Base-by-base conservation (phyloP, 108 stramenopile genomes). In the Stephanodiscus minutulus region DNA sequence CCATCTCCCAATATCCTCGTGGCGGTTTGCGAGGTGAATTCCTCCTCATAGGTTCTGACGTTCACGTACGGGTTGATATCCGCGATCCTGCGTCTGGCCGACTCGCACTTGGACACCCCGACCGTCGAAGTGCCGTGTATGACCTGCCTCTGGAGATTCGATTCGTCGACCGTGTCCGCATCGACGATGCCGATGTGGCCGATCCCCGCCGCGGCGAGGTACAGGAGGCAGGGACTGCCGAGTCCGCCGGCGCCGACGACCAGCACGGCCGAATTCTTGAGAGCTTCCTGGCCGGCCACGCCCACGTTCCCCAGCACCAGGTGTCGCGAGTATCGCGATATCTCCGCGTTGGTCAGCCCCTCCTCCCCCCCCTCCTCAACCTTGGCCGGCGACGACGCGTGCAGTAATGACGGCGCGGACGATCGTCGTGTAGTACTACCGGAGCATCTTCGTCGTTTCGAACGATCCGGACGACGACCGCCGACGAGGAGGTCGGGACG, bases 231-330 rank as follows among this genome's bases (percentile, higher is more conserved):
- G 24, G 98, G 94, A 39, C 86, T 87, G 15, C 98, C 98, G 0
- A 99, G 74, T 21, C 97, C 98, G 6, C 98, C 98, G 21, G 97
- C 96, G n/a, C 98, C 98, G 28, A 98, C 76, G 20, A 96, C 89
- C 13, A 97, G 73, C 1, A 99, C 96, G 27, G 66, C 70, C 24
- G 92, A 68, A 11, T 80, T 84, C 71, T 94, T 93, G 11, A 99
- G 83, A 0, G 79, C 74, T 21, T 50, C 70, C 68, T 95, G 93
- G 2, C 91, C 95, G 13, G 63, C 58, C 63, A 97, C 81, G 7
- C 94, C 95, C 5, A 96, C 93, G 37, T 93, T 83, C 21, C 68
- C 52, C 57, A 97, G 77, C 12, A 97, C 94, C 50, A 97, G 90
- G 66, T 97, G 97, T 18, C 97, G 90, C 3, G 93, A 91, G 72